Evolutionary conservation across 2,329 filamentous ascomycete species (phyloP), one percentile per base, ranked within the genome.

Genomic region (Aspergillus pseudonomiae): DNA sequence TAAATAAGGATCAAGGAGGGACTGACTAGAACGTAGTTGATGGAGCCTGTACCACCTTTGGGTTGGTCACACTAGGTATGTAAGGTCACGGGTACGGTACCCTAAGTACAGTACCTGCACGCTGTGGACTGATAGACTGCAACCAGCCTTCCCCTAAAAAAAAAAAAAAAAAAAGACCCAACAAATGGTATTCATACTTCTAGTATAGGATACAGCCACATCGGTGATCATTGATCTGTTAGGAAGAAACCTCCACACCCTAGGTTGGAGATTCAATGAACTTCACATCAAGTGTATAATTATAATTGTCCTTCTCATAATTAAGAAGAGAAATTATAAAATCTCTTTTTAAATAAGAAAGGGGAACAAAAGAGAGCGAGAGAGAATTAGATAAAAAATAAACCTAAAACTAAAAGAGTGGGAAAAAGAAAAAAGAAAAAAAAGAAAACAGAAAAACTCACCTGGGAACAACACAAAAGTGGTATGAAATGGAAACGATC

Each of bases 401-500:
- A 57, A 24, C 4, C 46, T 32, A 46, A 21, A 48, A 46, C 21
- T 30, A 21, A 57, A 36, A 41, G 10, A 32, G 30, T 24, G 19
- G 6, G 26, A 19, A 11, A 39, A 28, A 30, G 6, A 21, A 45
- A 19, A 43, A 14, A 36, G 10, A 6, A 48, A 19, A 28, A 48
- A 21, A 11, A 36, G 48, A 12, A 28, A 58, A 36, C n/a, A 19
- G 32, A 36, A 48, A 28, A 34, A 34, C 11, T 59, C 26, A 19
- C 24, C 30, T 24, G 57, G 21, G 39, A n/a, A 50, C 16, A 48
- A 59, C 45, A 14, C 57, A 59, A 59, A 59, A n/a, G 39, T 41
- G 19, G 57, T 32, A 59, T 39, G 57, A 52, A 52, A 52, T 52
- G 48, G 28, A 32, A 63, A 34, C 36, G 41, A 21, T 21, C 41